These are phyloP conservation scores for Fusarium equiseti DNA, from an alignment of 2,329 filamentous ascomycete genomes.

Conservation along the genomic window DNA sequence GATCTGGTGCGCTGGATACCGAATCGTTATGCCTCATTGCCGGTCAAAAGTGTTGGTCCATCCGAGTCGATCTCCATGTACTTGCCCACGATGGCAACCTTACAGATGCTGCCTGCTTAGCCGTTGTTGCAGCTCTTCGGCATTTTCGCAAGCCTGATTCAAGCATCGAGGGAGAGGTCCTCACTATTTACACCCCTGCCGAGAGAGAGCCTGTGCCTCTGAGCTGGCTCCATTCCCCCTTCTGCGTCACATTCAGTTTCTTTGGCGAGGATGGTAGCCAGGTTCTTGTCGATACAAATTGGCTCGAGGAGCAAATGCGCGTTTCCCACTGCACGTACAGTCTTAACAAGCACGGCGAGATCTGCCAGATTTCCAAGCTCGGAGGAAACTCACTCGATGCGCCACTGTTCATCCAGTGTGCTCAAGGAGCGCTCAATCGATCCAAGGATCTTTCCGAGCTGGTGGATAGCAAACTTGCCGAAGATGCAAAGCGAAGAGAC, in stretches of 20 bases:
- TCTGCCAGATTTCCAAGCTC: slow-evolving; percentile 92
- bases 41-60: slow-evolving; percentile 89
- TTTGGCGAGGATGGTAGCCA: slow-evolving; percentile 77
- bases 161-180: slow-evolving; percentile 82
- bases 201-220: slow-evolving; percentile 92
- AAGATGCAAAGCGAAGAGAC: slow-evolving; percentile 82
- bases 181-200: slow-evolving; percentile 85
- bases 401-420: slow-evolving; percentile 79
- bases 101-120: slow-evolving; percentile 86
- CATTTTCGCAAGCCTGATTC: slow-evolving; percentile 95
- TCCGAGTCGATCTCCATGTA: slow-evolving; percentile 92
- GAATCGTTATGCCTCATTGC: slow-evolving; percentile 95
- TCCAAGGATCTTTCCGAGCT: slow-evolving; percentile 82
- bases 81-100: slow-evolving; percentile 92
- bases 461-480: slow-evolving; percentile 78
- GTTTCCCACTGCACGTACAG: slow-evolving; percentile 83
- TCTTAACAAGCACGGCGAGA: slow-evolving; percentile 88
- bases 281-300: slow-evolving; percentile 77
- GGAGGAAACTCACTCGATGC: slow-evolving; percentile 88
- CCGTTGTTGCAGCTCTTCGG: slow-evolving; percentile 86
- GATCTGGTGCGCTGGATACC: slow-evolving; percentile 91
- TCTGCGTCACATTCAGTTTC: slow-evolving; percentile 91
- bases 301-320: slow-evolving; percentile 81
- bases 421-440: slow-evolving; percentile 79
- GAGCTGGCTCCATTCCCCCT: slow-evolving; percentile 90